Evolutionary conservation across 2,329 filamentous ascomycete species (phyloP), one percentile per base, ranked within the genome.

Genomic region (Chaetomium sp.): DNA sequence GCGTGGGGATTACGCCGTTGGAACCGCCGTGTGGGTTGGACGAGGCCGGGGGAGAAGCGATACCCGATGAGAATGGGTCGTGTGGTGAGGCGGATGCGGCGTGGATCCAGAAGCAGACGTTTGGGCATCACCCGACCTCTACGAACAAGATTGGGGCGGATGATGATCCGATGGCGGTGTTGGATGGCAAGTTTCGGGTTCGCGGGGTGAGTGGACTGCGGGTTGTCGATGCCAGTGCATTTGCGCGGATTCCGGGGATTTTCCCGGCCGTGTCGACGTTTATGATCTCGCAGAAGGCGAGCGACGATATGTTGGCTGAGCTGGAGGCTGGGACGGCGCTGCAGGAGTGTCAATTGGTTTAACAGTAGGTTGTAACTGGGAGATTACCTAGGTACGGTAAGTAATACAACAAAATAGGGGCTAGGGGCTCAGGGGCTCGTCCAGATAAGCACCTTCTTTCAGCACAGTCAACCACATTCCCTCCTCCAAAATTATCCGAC

Each of bases 221-320:
- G 14, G 82, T 86, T 2, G 82, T 86, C 0, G 83, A 86, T 69
- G 82, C 53, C 3, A 50, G 47, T 12, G 53, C 48, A 1, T 83
- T 78, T 60, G 79, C 80, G 1, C 72, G 72, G 53, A 80, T 72
- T 34, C 72, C 72, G 1, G 81, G 81, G 14, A 61, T 68, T 4
- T 59, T 77, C 72, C 52, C 82, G 73, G 71, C 73, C 0, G 64
- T 79, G 6, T 74, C 80, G 3, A 79, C 76, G 0, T 83, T 80
- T 62, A 81, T 84, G 73, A 71, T 82, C 14, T 76, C 74, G 33
- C 81, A 85, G 71, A 85, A 85, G 73, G 82, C 82, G 1, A 78
- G 79, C 3, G 81, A 84, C 66, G 76, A 75, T 5, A 84, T 85
- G 57, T n/a, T 67, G 53, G 63, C 62, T 5, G 64, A 67, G 58